Evolutionary conservation across 306 rosid species (phyloP), one percentile per base, ranked within the genome.

Genomic region (Dryas drummondii): DNA sequence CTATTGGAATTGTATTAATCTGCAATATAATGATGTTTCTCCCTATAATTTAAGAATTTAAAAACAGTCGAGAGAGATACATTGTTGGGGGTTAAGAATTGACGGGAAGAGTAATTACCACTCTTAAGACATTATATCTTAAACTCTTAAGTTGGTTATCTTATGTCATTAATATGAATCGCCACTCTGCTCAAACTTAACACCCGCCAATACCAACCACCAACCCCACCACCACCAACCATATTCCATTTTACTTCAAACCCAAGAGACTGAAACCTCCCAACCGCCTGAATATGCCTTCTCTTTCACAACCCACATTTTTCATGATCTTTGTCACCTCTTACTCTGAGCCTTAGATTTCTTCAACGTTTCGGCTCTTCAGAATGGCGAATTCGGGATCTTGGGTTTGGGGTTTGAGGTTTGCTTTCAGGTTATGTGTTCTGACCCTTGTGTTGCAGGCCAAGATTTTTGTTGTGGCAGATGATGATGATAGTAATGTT

Each of bases 221-320:
- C 32, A 17, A 16, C 75, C 77, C 63, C 70, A 80, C 82, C 78
- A 80, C 76, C 92, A 83, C 55, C 75, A 66, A 78, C 90, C 79
- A 82, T 56, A 78, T 79, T 82, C 60, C 69, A 82, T 59, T 15
- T 72, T 59, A 54, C 99, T 94, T 94, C 66, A 81, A 85, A 77
- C 71, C 76, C 82, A 94, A 84, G 97, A 84, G 88, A 94, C 91
- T 70, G 49, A 58, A 73, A 85, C 98, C 78, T 75, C 74, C 81
- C 91, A 89, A 80, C 91, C 68, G 59, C 82, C 76, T 59, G 58
- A 10, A 50, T 57, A 16, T 15, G 52, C 78, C 74, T 79, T 83
- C 76, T 57, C 71, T 16, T 75, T 81, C 92, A 71, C 89, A 72
- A 58, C 63, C 74, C 82, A 74, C 49, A 78, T 83, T 46, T 58